Evolutionary conservation across 139 green algal species (phyloP).

Genomic region (Chlamydomonas sphaeroides): DNA sequence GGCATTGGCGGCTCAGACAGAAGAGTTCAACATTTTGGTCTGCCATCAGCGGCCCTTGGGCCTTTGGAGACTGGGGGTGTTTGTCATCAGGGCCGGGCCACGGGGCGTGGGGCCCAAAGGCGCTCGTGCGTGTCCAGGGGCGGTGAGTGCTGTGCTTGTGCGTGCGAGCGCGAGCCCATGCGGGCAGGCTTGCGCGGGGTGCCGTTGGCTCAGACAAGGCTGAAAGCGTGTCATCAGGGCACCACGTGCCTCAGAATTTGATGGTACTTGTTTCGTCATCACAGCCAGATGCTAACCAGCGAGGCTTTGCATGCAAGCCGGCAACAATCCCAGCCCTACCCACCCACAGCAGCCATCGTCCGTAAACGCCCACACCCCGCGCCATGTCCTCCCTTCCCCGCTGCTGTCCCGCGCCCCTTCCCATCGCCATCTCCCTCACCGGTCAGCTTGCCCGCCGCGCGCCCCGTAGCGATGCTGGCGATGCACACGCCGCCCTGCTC

Average conservation of each 20-base stretch:
- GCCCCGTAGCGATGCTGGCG: slow-evolving; percentile 67
- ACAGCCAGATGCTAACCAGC: too few relatives aligned
- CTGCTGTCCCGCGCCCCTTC: background rate
- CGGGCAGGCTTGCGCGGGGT: background rate
- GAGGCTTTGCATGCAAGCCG: too few relatives aligned
- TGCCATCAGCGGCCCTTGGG: too few relatives aligned
- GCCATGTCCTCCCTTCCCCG: too few relatives aligned
- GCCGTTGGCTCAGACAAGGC: slow-evolving; percentile 32
- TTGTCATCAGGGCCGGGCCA: too few relatives aligned
- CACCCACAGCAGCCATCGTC: too few relatives aligned
- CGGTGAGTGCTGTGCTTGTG: background rate
- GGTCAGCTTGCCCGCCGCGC: slow-evolving; percentile 49
- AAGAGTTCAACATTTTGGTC: too few relatives aligned
- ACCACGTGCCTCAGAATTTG: slow-evolving; percentile 43
- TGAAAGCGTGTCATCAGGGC: slow-evolving; percentile 35
- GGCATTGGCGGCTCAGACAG: too few relatives aligned
- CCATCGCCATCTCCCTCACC: slow-evolving; percentile 44
- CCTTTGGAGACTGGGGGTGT: too few relatives aligned
- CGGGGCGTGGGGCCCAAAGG: too few relatives aligned
- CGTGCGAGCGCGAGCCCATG: background rate
- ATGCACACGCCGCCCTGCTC: slow-evolving; percentile 76
- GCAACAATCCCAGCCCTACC: too few relatives aligned
- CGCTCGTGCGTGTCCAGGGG: too few relatives aligned
- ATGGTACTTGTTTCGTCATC: slow-evolving; percentile 22
- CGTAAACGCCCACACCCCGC: background rate